Conservation (phyloP, 345 rosid species). For the Hibiscus mutabilis region DNA sequence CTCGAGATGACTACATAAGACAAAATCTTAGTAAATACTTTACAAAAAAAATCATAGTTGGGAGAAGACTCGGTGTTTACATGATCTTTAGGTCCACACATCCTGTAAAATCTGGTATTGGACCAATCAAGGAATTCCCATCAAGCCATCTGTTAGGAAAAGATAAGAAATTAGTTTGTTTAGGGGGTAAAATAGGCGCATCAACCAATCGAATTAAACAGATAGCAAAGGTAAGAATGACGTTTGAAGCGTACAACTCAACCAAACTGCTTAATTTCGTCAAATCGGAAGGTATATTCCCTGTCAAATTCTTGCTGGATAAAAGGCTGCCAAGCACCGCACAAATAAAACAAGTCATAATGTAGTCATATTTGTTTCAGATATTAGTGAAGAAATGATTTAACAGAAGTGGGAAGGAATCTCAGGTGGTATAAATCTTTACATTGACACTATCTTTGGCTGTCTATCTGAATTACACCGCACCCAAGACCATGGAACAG, state of each 20-base stretch:
- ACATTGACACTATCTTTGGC: constrained; percentile 63
- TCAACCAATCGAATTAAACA: neutral
- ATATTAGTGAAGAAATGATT: neutral
- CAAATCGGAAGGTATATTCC: constrained; percentile 64
- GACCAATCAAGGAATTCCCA: constrained; percentile 74
- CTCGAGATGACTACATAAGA: constrained; percentile 75
- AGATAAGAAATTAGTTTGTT: constrained; percentile 12
- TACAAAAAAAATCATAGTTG: constrained; percentile 9
- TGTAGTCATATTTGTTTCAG: constrained; percentile 4
- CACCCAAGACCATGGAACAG: constrained; percentile 96
- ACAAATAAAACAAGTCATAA: constrained; percentile 4
- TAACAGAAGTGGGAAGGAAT: neutral
- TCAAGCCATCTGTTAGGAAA: constrained; percentile 70
- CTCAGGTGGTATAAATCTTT: constrained; percentile 28
- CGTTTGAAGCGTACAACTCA: constrained; percentile 64
- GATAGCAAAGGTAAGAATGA: constrained; percentile 6
- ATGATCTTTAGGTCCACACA: constrained; percentile 64
- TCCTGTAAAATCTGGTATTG: constrained; percentile 74
- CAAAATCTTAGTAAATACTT: constrained; percentile 18
- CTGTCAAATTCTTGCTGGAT: constrained; percentile 74
- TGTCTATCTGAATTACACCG: constrained; percentile 57
- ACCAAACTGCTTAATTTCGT: constrained; percentile 65
- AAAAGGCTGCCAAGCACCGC: constrained; percentile 44
- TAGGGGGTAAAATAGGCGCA: neutral
- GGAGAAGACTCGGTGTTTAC: constrained; percentile 33